A percentile compares a stretch with the other conserved stretches of the same genome.
phyloP scores from a whole-genome alignment of 352 stramenopile species.

The Pythium diclinum region DNA sequence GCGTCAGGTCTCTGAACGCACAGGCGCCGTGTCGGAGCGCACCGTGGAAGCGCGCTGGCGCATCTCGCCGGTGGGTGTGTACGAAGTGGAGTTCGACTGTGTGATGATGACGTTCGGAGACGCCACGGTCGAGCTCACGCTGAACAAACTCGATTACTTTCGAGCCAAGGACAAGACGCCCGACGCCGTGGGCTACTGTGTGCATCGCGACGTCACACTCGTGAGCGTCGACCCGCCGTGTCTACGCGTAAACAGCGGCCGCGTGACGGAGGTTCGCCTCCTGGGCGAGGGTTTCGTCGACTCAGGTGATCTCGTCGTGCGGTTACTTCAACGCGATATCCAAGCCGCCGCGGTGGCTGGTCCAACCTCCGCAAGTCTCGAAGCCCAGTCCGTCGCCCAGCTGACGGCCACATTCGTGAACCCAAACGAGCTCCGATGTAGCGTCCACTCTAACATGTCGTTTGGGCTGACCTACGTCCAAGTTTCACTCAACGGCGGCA shows the following conservation, averaged over 20 bases:
- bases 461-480: slow-evolving; percentile 59
- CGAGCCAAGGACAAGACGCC: slow-evolving; percentile 35
- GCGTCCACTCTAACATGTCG: slow-evolving; percentile 56
- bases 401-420: slow-evolving; percentile 52
- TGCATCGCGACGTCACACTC: slow-evolving; percentile 47
- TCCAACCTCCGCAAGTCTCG: not conserved
- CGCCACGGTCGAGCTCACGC: slow-evolving; percentile 44
- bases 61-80: slow-evolving; percentile 47
- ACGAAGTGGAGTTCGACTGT: slow-evolving; percentile 62
- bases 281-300: slow-evolving; percentile 59
- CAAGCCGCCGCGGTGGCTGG: slow-evolving; percentile 1
- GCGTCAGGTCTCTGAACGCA: slow-evolving; percentile 49
- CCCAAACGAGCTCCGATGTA: slow-evolving; percentile 51
- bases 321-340: slow-evolving; percentile 42
- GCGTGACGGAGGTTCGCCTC: slow-evolving; percentile 48
- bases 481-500: slow-evolving; percentile 61
- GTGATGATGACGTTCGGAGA: slow-evolving; percentile 51
- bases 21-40: slow-evolving; percentile 46
- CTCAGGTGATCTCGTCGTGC: slow-evolving; percentile 58
- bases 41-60: slow-evolving; percentile 50
- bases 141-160: slow-evolving; percentile 57
- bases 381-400: slow-evolving; percentile 31
- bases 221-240: slow-evolving; percentile 47
- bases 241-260: slow-evolving; percentile 56
- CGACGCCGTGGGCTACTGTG: slow-evolving; percentile 45